A percentile compares a stretch with the other conserved stretches of the same genome.
Evolutionary conservation across 495 filamentous ascomycete species (phyloP).

Genomic region (Trichoderma parareesei): DNA sequence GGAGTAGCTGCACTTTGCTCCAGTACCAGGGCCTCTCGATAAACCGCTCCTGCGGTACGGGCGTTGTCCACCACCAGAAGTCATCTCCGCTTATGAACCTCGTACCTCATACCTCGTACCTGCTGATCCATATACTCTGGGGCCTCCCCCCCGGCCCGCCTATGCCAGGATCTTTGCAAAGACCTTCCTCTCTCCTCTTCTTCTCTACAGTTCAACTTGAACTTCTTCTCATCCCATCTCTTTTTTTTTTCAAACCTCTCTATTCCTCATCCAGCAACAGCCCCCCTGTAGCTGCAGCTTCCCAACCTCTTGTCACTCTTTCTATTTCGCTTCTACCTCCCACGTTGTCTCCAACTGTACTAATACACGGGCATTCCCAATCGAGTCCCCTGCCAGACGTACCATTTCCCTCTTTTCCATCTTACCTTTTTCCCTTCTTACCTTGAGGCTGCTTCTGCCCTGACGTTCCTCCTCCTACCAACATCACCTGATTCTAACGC

Average conservation of each 20-base stretch:
- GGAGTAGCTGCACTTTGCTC: not conserved
- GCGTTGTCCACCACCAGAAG: not conserved
- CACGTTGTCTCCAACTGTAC: not conserved
- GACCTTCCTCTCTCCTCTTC: conserved; percentile 1
- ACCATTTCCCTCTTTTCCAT: not conserved
- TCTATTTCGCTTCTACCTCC: not conserved
- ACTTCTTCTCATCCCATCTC: conserved; percentile 4
- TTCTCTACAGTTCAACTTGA: not conserved
- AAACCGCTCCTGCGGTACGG: not conserved
- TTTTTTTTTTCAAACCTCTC: not conserved
- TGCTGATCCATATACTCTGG: not conserved
- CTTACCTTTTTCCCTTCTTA: not conserved
- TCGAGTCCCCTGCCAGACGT: not conserved
- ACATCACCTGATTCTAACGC: not conserved
- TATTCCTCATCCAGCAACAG: not conserved
- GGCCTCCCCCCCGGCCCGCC: not conserved
- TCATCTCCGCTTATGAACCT: not conserved
- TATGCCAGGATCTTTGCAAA: not conserved
- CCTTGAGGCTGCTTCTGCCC: not conserved
- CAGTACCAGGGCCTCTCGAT: too few species aligned
- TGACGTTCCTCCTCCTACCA: not conserved
- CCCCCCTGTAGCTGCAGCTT: conserved; percentile 5
- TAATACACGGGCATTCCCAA: not conserved
- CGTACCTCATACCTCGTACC: conserved; percentile 9
- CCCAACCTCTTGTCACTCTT: conserved; percentile 8